phyloP scores from a whole-genome alignment of 331 rosid species.

The Rhamnella rubrinervis region DNA sequence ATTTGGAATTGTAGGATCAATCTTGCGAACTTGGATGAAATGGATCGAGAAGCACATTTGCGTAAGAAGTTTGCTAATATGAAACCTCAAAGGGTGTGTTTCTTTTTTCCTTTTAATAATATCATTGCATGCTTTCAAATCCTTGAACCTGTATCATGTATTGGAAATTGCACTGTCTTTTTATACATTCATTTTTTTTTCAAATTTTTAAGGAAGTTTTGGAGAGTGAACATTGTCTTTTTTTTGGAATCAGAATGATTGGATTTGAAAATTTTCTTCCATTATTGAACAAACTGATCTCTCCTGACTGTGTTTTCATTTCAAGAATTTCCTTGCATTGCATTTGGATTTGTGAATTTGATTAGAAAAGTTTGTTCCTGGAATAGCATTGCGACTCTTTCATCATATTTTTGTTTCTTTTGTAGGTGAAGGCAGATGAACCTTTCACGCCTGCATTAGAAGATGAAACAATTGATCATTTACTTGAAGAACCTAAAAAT shows the following conservation, averaged over 20 bases:
- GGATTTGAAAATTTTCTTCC: too few species aligned
- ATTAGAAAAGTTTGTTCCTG: too few species aligned
- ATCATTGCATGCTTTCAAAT: neutral
- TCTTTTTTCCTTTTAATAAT: neutral
- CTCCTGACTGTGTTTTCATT: too few species aligned
- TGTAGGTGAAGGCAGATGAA: slow-evolving; percentile 63
- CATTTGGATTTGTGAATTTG: too few species aligned
- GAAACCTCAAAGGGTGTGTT: slow-evolving; percentile 49
- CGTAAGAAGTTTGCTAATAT: slow-evolving; percentile 37
- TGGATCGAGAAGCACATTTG: slow-evolving; percentile 34
- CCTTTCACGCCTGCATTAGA: slow-evolving; percentile 49
- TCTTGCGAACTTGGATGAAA: slow-evolving; percentile 23
- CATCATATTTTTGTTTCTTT: slow-evolving; percentile 1
- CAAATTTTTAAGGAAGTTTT: too few species aligned
- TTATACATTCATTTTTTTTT: too few species aligned
- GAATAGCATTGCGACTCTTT: neutral
- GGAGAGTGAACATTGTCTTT: too few species aligned
- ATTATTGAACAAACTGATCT: too few species aligned
- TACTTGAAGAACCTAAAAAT: slow-evolving; percentile 60
- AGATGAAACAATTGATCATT: slow-evolving; percentile 63
- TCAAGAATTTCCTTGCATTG: too few species aligned
- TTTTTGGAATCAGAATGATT: too few species aligned
- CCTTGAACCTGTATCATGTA: too few species aligned
- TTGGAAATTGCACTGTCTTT: too few species aligned
- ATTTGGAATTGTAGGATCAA: slow-evolving; percentile 23